Base-by-base conservation (phyloP, 2,329 filamentous ascomycete genomes). In the Arthrinium phaeospermum region DNA sequence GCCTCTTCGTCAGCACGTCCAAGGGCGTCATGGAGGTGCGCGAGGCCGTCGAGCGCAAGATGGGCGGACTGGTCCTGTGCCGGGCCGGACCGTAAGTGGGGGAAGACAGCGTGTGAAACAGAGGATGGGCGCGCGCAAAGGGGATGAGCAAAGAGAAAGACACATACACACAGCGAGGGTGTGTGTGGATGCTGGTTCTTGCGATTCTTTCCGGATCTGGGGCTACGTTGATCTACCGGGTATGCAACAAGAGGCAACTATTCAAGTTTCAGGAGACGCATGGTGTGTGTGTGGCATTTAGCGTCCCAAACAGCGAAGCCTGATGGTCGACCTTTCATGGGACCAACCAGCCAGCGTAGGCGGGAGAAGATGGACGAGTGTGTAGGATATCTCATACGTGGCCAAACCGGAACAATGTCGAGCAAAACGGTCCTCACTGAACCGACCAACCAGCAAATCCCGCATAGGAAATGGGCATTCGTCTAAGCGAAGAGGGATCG, bases 51-150 rank as follows among this genome's bases (percentile, higher is more conserved):
- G 91, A 93, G 81, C 91, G 90, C 85, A 93, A 91, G 83, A 85
- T 94, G 27, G 95, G 95, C n/a, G 95, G 95, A 0, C 81, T 94
- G 82, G 86, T 94, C 73, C 83, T 98, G 72, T 96, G 93, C 84
- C 87, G 94, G 72, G 91, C 93, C 10, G 73, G 76, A 13, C 77
- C 75, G 27, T 79, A 72, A 79, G 46, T n/a, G 22, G 13, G 19
- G 30, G 13, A 14, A 8, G 14, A 4, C 27, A 24, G 16, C 4
- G 13, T 30, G 24, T 7, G 13, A 34, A 30, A 51, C 4, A 13
- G n/a, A 24, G 4, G n/a, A 7, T 22, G 10, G 49, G n/a, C n/a
- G 10, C 24, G 49, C 49, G n/a, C n/a, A n/a, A n/a, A 12, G 47
- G 19, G n/a, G 30, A 34, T 12, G 30, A 19, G 3, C 1, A 34